Percentiles rank a stretch among this genome's conserved stretches.
Evolutionary conservation across 352 stramenopile species (phyloP).

Genomic region (Phytophthora ohioensis): DNA sequence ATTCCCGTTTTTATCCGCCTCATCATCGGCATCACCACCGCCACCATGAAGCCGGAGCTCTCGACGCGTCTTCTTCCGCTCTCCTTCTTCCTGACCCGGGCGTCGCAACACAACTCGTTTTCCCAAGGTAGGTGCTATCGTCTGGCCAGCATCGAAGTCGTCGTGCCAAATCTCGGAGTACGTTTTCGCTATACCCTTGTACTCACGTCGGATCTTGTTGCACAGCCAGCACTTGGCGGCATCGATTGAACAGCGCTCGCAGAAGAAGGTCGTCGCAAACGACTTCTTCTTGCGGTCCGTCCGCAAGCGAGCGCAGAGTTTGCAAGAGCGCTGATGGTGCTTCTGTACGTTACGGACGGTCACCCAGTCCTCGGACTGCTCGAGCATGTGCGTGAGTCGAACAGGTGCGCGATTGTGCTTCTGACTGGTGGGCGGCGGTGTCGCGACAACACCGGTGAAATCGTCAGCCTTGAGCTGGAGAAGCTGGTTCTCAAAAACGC

Average conservation of each 20-base stretch:
- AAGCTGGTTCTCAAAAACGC: background rate
- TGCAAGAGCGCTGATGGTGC: background rate
- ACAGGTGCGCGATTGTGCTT: background rate
- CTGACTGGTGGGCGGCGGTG: background rate
- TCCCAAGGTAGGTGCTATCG: background rate
- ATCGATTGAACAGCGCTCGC: slow-evolving; percentile 1
- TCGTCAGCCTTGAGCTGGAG: background rate
- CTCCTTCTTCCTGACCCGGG: background rate
- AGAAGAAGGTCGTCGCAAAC: background rate
- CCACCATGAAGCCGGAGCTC: background rate
- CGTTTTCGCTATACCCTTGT: background rate
- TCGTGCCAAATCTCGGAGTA: background rate
- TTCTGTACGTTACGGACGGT: background rate
- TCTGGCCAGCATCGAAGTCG: background rate
- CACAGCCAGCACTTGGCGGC: slow-evolving; percentile 1
- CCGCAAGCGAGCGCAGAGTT: background rate
- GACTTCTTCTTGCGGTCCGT: background rate
- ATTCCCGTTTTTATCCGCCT: background rate
- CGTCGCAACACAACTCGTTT: background rate
- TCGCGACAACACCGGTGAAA: background rate
- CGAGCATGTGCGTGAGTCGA: background rate
- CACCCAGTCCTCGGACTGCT: background rate
- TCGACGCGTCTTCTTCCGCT: background rate
- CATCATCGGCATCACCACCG: background rate
- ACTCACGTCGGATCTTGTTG: background rate